Evolutionary conservation across 139 green algal species (phyloP).

Genomic region (Limnomonas spitsbergensis): DNA sequence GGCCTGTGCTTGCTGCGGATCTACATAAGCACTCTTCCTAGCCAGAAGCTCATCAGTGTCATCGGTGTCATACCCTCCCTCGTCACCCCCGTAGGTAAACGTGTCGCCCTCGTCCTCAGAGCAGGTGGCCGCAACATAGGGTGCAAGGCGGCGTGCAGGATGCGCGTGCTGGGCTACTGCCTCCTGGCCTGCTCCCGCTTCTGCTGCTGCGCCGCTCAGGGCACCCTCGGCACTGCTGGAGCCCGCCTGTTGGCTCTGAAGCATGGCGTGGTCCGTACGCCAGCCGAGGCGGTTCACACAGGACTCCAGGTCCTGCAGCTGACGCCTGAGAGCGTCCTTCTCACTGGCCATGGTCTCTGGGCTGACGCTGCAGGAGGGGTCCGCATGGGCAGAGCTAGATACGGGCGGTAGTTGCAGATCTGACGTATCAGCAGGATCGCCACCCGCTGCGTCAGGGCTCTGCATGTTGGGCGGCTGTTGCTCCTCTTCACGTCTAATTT

Average conservation of each 20-base stretch:
- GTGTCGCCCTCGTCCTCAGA: conserved; percentile 6
- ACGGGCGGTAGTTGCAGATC: no score
- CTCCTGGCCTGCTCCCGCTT: no score
- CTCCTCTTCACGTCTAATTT: no score
- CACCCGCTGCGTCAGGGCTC: no score
- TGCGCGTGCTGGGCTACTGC: no score
- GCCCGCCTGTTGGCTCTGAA: background rate
- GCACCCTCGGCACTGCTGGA: background rate
- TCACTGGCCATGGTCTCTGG: background rate
- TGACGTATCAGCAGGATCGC: no score
- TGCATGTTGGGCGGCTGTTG: no score
- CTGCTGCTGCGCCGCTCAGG: no score
- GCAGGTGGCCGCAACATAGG: conserved; percentile 10
- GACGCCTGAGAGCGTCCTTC: background rate
- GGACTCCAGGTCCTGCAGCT: conserved; percentile 5
- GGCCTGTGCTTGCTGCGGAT: no score
- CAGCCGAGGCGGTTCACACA: background rate
- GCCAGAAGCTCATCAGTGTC: conserved; percentile 11
- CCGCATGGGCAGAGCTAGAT: no score
- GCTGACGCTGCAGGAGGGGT: no score
- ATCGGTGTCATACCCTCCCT: conserved; percentile 10
- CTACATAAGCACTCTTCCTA: background rate
- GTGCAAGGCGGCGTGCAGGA: background rate
- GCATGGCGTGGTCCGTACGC: background rate
- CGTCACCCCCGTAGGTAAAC: background rate